Conservation (phyloP, 371 early-diverging fungal species). For the Quaeritorhiza haematococci region DNA sequence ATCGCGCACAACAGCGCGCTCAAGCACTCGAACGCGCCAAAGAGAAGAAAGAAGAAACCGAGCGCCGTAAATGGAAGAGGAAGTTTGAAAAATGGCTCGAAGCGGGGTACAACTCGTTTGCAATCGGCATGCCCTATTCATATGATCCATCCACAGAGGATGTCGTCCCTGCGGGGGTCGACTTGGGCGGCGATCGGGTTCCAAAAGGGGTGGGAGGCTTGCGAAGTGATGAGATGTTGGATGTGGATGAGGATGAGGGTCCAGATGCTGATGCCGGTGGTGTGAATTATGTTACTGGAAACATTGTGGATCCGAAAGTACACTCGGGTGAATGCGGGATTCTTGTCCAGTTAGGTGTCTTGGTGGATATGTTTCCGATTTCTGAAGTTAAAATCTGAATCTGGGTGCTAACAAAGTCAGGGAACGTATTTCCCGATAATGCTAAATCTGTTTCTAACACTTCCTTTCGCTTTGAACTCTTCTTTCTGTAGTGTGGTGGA, state of each 20-base stretch:
- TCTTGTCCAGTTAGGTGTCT: slow-evolving; percentile 14
- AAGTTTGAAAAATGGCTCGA: slow-evolving; percentile 10
- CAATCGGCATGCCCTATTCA: too few relatives aligned
- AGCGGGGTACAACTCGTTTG: slow-evolving; percentile 15
- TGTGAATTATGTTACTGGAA: slow-evolving; percentile 8
- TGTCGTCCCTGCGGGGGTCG: too few relatives aligned
- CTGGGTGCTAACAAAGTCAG: too few relatives aligned
- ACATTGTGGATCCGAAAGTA: slow-evolving; percentile 12
- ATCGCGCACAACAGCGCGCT: neutral
- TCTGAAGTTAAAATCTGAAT: too few relatives aligned
- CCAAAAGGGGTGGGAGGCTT: neutral
- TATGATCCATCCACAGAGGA: too few relatives aligned
- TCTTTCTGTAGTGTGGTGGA: slow-evolving; percentile 17
- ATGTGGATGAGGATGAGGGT: slow-evolving; percentile 1
- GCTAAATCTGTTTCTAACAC: neutral
- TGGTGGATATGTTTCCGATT: too few relatives aligned
- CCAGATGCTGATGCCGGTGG: slow-evolving; percentile 4
- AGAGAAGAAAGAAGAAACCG: slow-evolving; percentile 18
- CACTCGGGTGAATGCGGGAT: slow-evolving; percentile 8
- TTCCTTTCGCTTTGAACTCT: neutral
- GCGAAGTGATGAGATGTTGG: neutral
- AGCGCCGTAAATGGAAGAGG: slow-evolving; percentile 5
- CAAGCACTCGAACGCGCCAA: slow-evolving; percentile 22
- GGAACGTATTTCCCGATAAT: too few relatives aligned
- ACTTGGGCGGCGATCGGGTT: too few relatives aligned